Percentiles rank a stretch among this genome's conserved stretches.
phyloP scores from a whole-genome alignment of 139 green algal genomes.

The Micractinium sp. region DNA sequence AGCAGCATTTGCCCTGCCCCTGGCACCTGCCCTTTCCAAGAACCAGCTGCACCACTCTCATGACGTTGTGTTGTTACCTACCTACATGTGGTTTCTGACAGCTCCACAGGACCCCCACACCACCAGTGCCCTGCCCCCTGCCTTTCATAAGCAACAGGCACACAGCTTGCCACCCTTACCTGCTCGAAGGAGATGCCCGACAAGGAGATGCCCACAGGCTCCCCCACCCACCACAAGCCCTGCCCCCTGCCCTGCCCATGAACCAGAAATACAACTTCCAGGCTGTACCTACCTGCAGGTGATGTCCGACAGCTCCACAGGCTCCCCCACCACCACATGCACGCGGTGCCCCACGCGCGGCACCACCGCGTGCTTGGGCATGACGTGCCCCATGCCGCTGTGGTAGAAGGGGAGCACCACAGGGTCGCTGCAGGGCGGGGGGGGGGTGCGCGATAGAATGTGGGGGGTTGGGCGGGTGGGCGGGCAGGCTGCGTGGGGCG shows the following conservation, averaged over 20 bases:
- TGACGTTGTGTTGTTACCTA: too few relatives aligned
- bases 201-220: too few relatives aligned
- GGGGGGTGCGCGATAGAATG: background rate
- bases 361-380: slow-evolving; percentile 62
- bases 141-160: too few relatives aligned
- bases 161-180: too few relatives aligned
- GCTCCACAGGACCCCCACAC: too few relatives aligned
- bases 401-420: slow-evolving; percentile 89
- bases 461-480: background rate
- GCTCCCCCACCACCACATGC: slow-evolving; percentile 67
- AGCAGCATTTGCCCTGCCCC: background rate
- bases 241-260: too few relatives aligned
- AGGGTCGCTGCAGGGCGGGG: slow-evolving; percentile 56
- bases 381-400: slow-evolving; percentile 75
- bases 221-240: too few relatives aligned
- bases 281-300: slow-evolving; percentile 45
- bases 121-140: too few relatives aligned
- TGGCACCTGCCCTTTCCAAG: too few relatives aligned
- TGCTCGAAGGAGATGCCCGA: slow-evolving; percentile 58
- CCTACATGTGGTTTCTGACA: too few relatives aligned
- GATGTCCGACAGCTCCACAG: slow-evolving; percentile 73
- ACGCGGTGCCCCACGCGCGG: slow-evolving; percentile 63
- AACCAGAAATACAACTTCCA: too few relatives aligned
- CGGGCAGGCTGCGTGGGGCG: background rate
- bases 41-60: too few relatives aligned